Conservation (phyloP, 169 alveolate genomes). For the Eimeria brunetti region DNA sequence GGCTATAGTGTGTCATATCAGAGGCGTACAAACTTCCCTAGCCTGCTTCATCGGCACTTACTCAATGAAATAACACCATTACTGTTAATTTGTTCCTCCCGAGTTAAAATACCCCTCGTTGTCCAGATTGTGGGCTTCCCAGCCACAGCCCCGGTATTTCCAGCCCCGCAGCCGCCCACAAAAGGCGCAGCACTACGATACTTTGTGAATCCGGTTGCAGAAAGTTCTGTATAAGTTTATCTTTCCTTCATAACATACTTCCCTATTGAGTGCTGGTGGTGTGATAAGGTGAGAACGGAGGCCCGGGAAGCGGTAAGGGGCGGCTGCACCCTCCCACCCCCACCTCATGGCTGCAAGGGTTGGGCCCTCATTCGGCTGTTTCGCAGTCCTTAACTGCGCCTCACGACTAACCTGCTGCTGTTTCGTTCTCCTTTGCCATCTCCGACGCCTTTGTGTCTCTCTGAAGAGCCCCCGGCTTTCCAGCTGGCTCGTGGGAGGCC, state of each 20-base stretch:
- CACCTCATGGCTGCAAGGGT: slow-evolving; percentile 48
- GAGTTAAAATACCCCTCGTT: neutral
- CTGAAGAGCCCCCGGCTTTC: neutral
- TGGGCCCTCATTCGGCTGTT: slow-evolving; percentile 43
- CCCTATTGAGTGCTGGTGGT: slow-evolving; percentile 9
- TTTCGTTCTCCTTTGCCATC: neutral
- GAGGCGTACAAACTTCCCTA: neutral
- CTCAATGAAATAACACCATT: neutral
- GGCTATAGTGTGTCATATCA: neutral
- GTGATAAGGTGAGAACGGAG: neutral
- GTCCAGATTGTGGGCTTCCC: slow-evolving; percentile 14
- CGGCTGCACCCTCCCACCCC: slow-evolving; percentile 69
- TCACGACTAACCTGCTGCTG: neutral
- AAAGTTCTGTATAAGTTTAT: neutral
- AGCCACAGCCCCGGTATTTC: slow-evolving; percentile 45
- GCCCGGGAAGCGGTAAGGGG: slow-evolving; percentile 51
- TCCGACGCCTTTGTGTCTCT: neutral
- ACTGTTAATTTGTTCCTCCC: neutral
- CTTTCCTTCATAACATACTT: neutral
- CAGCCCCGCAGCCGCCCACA: slow-evolving; percentile 77
- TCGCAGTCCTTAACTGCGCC: neutral
- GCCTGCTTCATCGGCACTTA: neutral
- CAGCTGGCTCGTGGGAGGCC: neutral
- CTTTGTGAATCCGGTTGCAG: neutral
- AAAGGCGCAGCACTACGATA: slow-evolving; percentile 42